These are phyloP conservation scores for Cymbidium sinense DNA, from an alignment of 106 monocot species.

Conservation along the genomic window DNA sequence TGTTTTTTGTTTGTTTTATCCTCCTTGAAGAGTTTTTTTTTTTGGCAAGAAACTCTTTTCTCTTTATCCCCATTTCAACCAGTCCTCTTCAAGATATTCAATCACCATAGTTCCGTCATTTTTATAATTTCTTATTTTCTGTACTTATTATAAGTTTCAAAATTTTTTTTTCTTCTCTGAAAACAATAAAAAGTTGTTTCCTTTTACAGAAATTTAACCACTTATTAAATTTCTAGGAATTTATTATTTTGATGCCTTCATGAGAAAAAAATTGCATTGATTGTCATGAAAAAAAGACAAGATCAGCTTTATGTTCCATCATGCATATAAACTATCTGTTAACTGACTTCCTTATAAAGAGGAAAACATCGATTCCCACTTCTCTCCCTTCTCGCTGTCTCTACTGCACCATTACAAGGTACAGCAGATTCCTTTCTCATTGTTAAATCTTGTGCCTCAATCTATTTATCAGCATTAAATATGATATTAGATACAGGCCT, in stretches of 20 bases:
- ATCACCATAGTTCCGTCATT: neutral
- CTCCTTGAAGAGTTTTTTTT: neutral
- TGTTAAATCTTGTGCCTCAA: neutral
- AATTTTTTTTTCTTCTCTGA: neutral
- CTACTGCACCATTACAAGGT: neutral
- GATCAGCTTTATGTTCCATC: constrained; percentile 2
- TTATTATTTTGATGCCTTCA: neutral
- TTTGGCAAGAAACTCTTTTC: neutral
- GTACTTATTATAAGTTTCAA: neutral
- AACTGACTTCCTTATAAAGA: neutral
- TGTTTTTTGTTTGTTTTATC: neutral
- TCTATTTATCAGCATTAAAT: neutral
- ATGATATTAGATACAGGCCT: neutral
- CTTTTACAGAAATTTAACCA: neutral
- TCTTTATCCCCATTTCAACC: neutral
- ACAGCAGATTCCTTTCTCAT: constrained; percentile 2
- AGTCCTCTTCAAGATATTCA: neutral
- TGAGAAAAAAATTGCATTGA: neutral
- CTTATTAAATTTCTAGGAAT: neutral
- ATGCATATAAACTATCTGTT: constrained; percentile 3
- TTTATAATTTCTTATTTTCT: neutral
- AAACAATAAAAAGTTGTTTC: neutral
- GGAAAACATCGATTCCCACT: neutral
- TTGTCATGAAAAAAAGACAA: neutral
- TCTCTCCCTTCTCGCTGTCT: constrained; percentile 2